Evolutionary conservation across 2,329 filamentous ascomycete species (phyloP).

Genomic region (Botrytis galanthina): DNA sequence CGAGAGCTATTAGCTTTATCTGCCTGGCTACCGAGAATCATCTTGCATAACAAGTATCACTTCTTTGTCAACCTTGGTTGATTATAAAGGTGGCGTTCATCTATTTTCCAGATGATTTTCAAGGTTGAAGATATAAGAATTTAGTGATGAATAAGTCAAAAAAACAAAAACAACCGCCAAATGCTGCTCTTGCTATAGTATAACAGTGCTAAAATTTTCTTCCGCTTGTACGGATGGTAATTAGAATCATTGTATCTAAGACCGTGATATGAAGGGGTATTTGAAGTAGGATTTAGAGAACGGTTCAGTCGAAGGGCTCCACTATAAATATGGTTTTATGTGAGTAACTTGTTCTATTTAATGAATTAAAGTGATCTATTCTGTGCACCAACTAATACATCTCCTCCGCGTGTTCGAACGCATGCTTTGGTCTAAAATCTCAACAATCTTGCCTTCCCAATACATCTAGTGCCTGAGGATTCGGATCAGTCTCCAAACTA

Average conservation of each 20-base stretch:
- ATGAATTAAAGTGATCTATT: not conserved
- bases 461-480: not conserved
- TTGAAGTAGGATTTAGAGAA: not conserved
- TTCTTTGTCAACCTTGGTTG: not conserved
- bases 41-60: no score
- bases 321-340: not conserved
- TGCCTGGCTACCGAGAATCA: not conserved
- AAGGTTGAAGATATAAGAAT: not conserved
- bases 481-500: not conserved
- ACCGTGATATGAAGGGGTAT: not conserved
- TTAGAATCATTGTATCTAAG: not conserved
- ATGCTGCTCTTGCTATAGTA: not conserved
- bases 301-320: not conserved
- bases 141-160: not conserved
- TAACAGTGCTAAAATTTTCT: not conserved
- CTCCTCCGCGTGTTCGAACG: not conserved
- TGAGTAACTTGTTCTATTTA: not conserved
- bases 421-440: not conserved
- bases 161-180: not conserved
- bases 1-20: not conserved
- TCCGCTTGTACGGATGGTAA: not conserved
- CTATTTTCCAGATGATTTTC: no score
- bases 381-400: not conserved
- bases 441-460: not conserved
- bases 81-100: not conserved